Base-by-base conservation (phyloP, 116 monocot species). In the Iris pallida region DNA sequence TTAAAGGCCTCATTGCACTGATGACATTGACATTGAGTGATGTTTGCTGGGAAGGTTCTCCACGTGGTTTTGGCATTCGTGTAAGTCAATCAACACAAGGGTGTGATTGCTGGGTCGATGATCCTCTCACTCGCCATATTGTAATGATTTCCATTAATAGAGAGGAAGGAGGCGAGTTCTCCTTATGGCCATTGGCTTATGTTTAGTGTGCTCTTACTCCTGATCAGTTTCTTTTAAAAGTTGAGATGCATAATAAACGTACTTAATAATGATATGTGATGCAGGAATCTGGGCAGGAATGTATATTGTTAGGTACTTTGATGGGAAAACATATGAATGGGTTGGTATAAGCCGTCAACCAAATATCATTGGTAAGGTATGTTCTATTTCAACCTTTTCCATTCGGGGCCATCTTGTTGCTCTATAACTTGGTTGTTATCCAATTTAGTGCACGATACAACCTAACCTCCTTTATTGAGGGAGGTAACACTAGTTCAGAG, bases 251-350 rank as follows among this genome's bases (percentile, higher is more conserved):
- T 30, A 30, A 30, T 0, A 30, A 30, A 30, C 0, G 3, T 30
- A 30, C 3, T 30, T n/a, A n/a, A n/a, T 30, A 3, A 30, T 30
- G 30, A 30, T 30, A 30, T 20, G 68, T 80, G n/a, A 55, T 56
- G 47, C 70, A 94, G 94, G 94, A 61, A 95, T 95, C 41, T 95
- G 94, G 91, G 88, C 94, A 41, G 94, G 94, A 74, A 95, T 95
- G 94, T 66, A 57, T 42, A 95, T 86, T 53, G 94, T 95, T 16
- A 74, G 86, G 47, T 90, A 95, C 68, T 95, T 95, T 71, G 94
- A 95, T 78, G 94, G 81, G 42, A 95, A 85, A 66, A 90, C 94
- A 17, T 95, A 95, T 59, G 85, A 90, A 61, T 95, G 94, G 94
- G 94, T 95, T 76, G 94, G 94, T 42, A 72, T 95, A 75, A 95